A percentile compares a stretch with the other conserved stretches of the same genome.
These are phyloP conservation scores for Cunninghamia lanceolata DNA, from an alignment of 75 land plant species.

Conservation along the genomic window DNA sequence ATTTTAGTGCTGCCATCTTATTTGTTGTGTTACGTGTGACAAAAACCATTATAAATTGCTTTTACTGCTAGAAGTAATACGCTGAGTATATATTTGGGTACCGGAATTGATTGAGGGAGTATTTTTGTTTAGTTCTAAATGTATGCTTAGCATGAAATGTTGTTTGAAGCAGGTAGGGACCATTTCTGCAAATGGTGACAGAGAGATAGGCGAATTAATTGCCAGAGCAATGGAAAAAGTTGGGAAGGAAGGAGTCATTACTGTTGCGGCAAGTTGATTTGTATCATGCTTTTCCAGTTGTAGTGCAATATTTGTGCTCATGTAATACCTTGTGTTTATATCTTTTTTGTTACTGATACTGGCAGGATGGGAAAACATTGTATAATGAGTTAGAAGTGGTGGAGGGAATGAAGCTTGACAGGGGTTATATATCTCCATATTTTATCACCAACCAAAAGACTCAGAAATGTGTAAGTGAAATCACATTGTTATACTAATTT, in stretches of 20 bases:
- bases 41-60: background rate
- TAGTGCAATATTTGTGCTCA: background rate
- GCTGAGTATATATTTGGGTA: background rate
- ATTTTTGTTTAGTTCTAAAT: background rate
- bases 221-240: slow-evolving; percentile 94
- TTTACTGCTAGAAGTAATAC: background rate
- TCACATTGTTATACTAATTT: background rate
- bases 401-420: slow-evolving; percentile 91
- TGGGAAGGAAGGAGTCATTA: slow-evolving; percentile 94
- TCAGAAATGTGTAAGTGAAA: slow-evolving; percentile 81
- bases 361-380: slow-evolving; percentile 86
- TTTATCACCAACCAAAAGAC: slow-evolving; percentile 68
- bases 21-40: background rate
- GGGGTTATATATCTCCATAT: slow-evolving; percentile 83
- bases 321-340: background rate
- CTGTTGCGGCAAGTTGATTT: slow-evolving; percentile 56
- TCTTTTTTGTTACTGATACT: background rate
- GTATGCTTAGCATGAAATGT: slow-evolving; percentile 4
- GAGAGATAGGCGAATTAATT: slow-evolving; percentile 85
- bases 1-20: background rate
- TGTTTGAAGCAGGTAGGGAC: slow-evolving; percentile 54
- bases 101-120: background rate
- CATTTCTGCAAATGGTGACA: slow-evolving; percentile 70
- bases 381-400: slow-evolving; percentile 85
- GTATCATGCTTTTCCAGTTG: background rate